Evolutionary conservation across 306 rosid genomes (phyloP).

Genomic region (Vigna radiata): DNA sequence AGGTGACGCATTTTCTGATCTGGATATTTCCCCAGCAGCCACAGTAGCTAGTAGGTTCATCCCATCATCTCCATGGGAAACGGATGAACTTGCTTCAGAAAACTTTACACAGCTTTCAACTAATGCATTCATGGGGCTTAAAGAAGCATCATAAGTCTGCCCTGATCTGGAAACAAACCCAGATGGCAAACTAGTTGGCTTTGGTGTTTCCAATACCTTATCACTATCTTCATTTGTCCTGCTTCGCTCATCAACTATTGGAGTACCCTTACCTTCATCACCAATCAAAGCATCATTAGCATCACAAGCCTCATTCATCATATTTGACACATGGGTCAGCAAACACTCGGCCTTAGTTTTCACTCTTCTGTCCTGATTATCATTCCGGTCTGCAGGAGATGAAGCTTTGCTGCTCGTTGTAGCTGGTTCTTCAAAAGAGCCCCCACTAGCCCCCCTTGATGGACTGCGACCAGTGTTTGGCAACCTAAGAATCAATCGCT

Average conservation of each 20-base stretch:
- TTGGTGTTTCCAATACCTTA: slow-evolving; percentile 52
- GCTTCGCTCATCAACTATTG: slow-evolving; percentile 55
- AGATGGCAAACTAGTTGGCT: slow-evolving; percentile 55
- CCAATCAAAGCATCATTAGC: slow-evolving; percentile 54
- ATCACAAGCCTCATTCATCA: slow-evolving; percentile 60
- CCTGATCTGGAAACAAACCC: slow-evolving; percentile 62
- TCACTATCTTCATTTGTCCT: slow-evolving; percentile 55
- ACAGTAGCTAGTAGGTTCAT: slow-evolving; percentile 90
- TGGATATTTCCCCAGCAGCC: slow-evolving; percentile 82
- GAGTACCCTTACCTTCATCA: slow-evolving; percentile 67
- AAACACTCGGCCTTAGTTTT: slow-evolving; percentile 63
- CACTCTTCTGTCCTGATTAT: slow-evolving; percentile 56
- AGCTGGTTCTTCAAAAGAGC: slow-evolving; percentile 69
- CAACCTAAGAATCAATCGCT: slow-evolving; percentile 69
- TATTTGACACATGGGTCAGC: slow-evolving; percentile 52
- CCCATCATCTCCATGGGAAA: slow-evolving; percentile 76
- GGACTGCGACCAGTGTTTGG: slow-evolving; percentile 80
- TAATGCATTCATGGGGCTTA: slow-evolving; percentile 80
- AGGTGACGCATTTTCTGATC: slow-evolving; percentile 70
- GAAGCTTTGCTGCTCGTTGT: slow-evolving; percentile 59
- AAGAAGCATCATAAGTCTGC: slow-evolving; percentile 66
- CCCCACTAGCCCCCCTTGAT: slow-evolving; percentile 63
- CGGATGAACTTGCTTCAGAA: slow-evolving; percentile 68
- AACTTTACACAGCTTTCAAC: slow-evolving; percentile 83
- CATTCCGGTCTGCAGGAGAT: slow-evolving; percentile 75